Conservation (phyloP, 2,329 filamentous ascomycete species). For the Colletotrichum cuscutae region DNA sequence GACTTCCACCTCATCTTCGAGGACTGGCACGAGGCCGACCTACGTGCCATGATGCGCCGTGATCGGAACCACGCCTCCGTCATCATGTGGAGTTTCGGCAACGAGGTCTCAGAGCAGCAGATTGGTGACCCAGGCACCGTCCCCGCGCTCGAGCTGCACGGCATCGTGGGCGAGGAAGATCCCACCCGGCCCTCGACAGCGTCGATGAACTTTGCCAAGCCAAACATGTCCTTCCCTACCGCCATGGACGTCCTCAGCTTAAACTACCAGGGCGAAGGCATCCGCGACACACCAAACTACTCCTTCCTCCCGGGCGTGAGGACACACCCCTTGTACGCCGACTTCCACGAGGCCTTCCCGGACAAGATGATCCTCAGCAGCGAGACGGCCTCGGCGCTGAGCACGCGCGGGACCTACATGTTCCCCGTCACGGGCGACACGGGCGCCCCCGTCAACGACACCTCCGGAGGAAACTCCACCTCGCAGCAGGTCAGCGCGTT, state of each 20-base stretch:
- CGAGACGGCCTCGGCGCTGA: constrained; percentile 57
- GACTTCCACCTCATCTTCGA: constrained; percentile 63
- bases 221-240: constrained; percentile 49
- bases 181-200: constrained; percentile 55
- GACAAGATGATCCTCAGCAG: constrained; percentile 57
- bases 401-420: constrained; percentile 61
- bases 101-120: constrained; percentile 62
- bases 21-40: constrained; percentile 64
- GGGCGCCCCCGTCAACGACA: constrained; percentile 50
- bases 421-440: constrained; percentile 58
- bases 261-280: constrained; percentile 67
- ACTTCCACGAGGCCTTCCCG: constrained; percentile 56
- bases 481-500: constrained; percentile 57
- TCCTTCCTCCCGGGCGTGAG: constrained; percentile 43
- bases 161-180: constrained; percentile 58
- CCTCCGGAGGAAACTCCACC: constrained; percentile 50
- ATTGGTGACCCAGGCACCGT: constrained; percentile 44
- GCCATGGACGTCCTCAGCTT: constrained; percentile 60
- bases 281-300: constrained; percentile 44
- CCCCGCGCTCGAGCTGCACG: constrained; percentile 48
- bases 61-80: constrained; percentile 66
- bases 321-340: constrained; percentile 46
- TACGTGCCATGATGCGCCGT: constrained; percentile 61
- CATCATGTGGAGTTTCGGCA: constrained; percentile 63
- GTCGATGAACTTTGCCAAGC: constrained; percentile 57